Evolutionary conservation across 2,329 filamentous ascomycete genomes (phyloP).

Genomic region (Penicillium sclerotigenum): DNA sequence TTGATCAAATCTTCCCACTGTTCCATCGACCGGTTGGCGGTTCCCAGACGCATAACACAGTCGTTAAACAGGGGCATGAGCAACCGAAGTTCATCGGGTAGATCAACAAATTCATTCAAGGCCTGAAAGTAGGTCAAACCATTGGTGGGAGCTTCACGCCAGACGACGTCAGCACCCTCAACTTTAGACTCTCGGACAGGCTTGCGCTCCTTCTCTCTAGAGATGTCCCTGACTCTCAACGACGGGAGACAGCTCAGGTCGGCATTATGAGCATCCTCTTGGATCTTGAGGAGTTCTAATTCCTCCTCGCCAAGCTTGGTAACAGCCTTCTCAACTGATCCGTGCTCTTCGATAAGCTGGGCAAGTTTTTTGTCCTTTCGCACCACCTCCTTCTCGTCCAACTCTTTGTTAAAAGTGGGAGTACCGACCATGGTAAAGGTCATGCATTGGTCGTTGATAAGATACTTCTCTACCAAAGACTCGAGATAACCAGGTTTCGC

Average conservation of each 20-base stretch:
- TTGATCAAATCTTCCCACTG: slow-evolving; percentile 95
- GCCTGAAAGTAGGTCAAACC: slow-evolving; percentile 94
- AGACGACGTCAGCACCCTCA: slow-evolving; percentile 70
- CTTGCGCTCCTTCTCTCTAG: slow-evolving; percentile 71
- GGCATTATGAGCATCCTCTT: slow-evolving; percentile 78
- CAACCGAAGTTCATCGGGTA: slow-evolving; percentile 80
- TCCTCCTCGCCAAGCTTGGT: slow-evolving; percentile 73
- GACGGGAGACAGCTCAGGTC: slow-evolving; percentile 86
- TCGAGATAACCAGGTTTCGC: slow-evolving; percentile 78
- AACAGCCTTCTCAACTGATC: slow-evolving; percentile 68
- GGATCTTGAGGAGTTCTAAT: slow-evolving; percentile 72
- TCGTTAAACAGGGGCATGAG: slow-evolving; percentile 89
- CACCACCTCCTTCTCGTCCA: slow-evolving; percentile 72
- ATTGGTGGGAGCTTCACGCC: slow-evolving; percentile 90
- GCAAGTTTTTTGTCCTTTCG: slow-evolving; percentile 72
- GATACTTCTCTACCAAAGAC: slow-evolving; percentile 79
- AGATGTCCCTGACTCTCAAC: slow-evolving; percentile 84
- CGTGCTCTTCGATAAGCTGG: slow-evolving; percentile 64
- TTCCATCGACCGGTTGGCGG: slow-evolving; percentile 83
- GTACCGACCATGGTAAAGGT: slow-evolving; percentile 94
- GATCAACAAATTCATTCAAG: slow-evolving; percentile 71
- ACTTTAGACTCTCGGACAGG: slow-evolving; percentile 58
- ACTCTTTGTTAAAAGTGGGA: slow-evolving; percentile 66
- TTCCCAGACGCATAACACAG: slow-evolving; percentile 88
- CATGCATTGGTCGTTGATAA: slow-evolving; percentile 80